Evolutionary conservation across 2,329 filamentous ascomycete species (phyloP).

Genomic region (Claviceps sp.): DNA sequence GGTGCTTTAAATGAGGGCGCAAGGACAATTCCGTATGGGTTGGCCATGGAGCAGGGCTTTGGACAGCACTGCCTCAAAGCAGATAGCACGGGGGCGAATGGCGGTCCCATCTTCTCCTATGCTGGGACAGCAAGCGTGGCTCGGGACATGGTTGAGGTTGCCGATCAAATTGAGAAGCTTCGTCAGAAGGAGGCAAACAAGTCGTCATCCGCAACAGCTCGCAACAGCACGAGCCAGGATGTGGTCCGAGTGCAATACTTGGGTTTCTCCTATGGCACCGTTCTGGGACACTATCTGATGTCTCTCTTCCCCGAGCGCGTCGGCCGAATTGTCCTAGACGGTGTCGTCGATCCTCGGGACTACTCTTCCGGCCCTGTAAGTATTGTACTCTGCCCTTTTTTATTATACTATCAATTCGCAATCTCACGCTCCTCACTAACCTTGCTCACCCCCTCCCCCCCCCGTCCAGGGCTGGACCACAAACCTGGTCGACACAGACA

Average conservation of each 20-base stretch:
- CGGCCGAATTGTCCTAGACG: constrained; percentile 24
- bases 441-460: background rate
- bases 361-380: constrained; percentile 18
- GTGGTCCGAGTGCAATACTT: constrained; percentile 27
- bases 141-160: constrained; percentile 6
- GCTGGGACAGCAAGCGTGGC: constrained; percentile 9
- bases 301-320: constrained; percentile 17
- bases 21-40: constrained; percentile 2
- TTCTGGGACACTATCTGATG: constrained; percentile 12
- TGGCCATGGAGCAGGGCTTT: constrained; percentile 8
- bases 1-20: background rate
- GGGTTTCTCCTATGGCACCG: constrained; percentile 29
- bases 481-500: constrained; percentile 20
- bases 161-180: constrained; percentile 6
- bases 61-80: constrained; percentile 14
- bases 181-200: background rate
- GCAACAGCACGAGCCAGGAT: background rate
- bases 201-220: background rate
- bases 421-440: background rate
- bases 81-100: constrained; percentile 4
- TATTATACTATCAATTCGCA: background rate
- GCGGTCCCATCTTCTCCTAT: constrained; percentile 13
- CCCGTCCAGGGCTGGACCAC: constrained; percentile 15
- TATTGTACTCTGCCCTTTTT: background rate
- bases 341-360: constrained; percentile 15